Evolutionary conservation across 1,284 basidiomycete species (phyloP), one percentile per base, ranked within the genome.

Genomic region (Fomitopsis palustris): DNA sequence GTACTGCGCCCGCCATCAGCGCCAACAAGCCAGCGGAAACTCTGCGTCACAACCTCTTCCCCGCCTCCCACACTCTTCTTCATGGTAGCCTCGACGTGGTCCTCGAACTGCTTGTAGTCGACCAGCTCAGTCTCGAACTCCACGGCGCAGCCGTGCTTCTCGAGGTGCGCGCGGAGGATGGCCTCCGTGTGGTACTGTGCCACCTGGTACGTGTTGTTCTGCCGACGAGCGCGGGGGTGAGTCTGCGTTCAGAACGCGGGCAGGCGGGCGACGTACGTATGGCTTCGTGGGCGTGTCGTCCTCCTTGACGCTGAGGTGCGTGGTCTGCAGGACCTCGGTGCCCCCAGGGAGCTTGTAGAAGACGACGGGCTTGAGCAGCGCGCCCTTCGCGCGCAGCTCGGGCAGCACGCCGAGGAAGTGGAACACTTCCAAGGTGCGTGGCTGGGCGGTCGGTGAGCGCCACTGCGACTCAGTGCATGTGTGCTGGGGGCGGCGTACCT

Each of bases 1-100:
- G 14, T 31, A 75, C 74, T 70, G 65, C 62, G 67, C 8, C 69
- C 75, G 8, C 75, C 76, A 63, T 77, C 74, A 3, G 73, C 67
- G 4, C 75, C 75, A 9, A 77, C 59, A 4, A 77, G 51, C 49
- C 62, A 75, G 8, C 57, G 57, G 21, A 54, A 58, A 8, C 54
- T 31, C 21, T 67, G 53, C 62, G 45, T 59, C 38, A 62, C 60
- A 3, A 27, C 1, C 2, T 17, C 29, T 42, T 62, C 63, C 27
- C 39, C 21, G 27, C 42, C 58, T 17, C 37, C 58, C 8, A 42
- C 35, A 3, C 17, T 55, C 31, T 59, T 62, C n/a, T 59, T 41
- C 42, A 66, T n/a, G 6, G 61, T 55, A 9, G 57, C 61, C 5
- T 57, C 45, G 25, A 74, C 70, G 19, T 41, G 52, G 23, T 73